Conservation (phyloP, 2,329 filamentous ascomycete species). For the Cercospora zeae-maydis region DNA sequence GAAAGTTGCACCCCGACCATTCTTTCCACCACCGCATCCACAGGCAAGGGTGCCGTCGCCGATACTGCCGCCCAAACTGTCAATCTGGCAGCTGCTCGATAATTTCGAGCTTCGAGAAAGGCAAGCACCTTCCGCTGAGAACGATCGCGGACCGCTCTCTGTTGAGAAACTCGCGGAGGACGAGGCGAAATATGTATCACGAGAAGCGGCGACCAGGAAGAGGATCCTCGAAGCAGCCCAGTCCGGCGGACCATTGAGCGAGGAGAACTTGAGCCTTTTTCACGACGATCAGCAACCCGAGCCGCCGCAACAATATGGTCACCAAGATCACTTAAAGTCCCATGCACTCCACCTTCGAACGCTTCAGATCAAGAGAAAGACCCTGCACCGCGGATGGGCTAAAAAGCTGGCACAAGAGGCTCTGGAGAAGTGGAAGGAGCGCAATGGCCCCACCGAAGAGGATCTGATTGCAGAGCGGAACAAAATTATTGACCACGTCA, state of each 20-base stretch:
- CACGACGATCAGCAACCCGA: constrained; percentile 57
- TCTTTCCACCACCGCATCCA: constrained; percentile 33
- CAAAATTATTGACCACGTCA: constrained; percentile 61
- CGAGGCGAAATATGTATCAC: constrained; percentile 26
- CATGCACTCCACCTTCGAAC: constrained; percentile 78
- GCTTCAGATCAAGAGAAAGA: constrained; percentile 74
- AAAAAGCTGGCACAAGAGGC: constrained; percentile 77
- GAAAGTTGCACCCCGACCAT: constrained; percentile 25
- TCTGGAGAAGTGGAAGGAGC: constrained; percentile 68
- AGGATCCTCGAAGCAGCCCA: constrained; percentile 67
- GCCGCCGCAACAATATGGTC: constrained; percentile 75
- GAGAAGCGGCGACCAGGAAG: constrained; percentile 38
- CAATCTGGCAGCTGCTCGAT: constrained; percentile 35
- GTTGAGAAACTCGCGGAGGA: constrained; percentile 27
- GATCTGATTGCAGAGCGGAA: constrained; percentile 77
- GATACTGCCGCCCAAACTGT: constrained; percentile 29
- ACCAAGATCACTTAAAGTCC: constrained; percentile 76
- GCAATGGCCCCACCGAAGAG: constrained; percentile 71
- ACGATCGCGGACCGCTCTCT: constrained; percentile 31
- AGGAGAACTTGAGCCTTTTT: constrained; percentile 52
- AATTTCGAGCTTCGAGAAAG: constrained; percentile 35
- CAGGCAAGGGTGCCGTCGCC: constrained; percentile 30
- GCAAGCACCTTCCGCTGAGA: constrained; percentile 35
- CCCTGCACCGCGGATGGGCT: constrained; percentile 69
- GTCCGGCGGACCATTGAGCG: constrained; percentile 70